Evolutionary conservation across 352 stramenopile genomes (phyloP).

Genomic region (Pythium grandisporangium): DNA sequence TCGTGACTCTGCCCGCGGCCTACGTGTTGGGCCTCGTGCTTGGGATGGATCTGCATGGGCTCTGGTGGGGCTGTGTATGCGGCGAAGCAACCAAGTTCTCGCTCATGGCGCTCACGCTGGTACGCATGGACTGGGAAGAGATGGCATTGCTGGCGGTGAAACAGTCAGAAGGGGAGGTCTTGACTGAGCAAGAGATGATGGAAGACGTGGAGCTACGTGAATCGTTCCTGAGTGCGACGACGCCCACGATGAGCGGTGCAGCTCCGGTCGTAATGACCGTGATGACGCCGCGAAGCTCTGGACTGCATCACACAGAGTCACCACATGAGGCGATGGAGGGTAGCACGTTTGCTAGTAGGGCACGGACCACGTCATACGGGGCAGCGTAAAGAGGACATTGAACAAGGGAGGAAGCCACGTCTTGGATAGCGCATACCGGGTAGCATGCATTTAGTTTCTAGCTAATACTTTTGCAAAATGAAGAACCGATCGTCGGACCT

Average conservation of each 20-base stretch:
- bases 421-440: too few species aligned
- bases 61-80: slow-evolving; percentile 69
- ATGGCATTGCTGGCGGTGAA: slow-evolving; percentile 58
- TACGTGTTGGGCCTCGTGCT: slow-evolving; percentile 49
- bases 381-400: too few species aligned
- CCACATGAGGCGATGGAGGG: too few species aligned
- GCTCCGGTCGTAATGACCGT: slow-evolving; percentile 51
- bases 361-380: too few species aligned
- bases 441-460: too few species aligned
- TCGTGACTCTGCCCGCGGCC: slow-evolving; percentile 54
- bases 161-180: slow-evolving; percentile 44
- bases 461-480: too few species aligned
- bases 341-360: too few species aligned
- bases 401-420: too few species aligned
- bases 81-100: slow-evolving; percentile 69
- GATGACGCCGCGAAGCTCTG: too few species aligned
- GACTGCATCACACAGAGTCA: too few species aligned
- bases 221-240: slow-evolving; percentile 47
- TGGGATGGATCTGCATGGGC: slow-evolving; percentile 34
- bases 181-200: slow-evolving; percentile 43
- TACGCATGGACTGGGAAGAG: slow-evolving; percentile 56
- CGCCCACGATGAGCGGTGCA: slow-evolving; percentile 44
- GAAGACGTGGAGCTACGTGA: slow-evolving; percentile 52
- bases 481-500: too few species aligned
- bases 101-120: slow-evolving; percentile 43